These are phyloP conservation scores for Trichosporon inkin DNA, from an alignment of 1,284 basidiomycete species.

Conservation along the genomic window DNA sequence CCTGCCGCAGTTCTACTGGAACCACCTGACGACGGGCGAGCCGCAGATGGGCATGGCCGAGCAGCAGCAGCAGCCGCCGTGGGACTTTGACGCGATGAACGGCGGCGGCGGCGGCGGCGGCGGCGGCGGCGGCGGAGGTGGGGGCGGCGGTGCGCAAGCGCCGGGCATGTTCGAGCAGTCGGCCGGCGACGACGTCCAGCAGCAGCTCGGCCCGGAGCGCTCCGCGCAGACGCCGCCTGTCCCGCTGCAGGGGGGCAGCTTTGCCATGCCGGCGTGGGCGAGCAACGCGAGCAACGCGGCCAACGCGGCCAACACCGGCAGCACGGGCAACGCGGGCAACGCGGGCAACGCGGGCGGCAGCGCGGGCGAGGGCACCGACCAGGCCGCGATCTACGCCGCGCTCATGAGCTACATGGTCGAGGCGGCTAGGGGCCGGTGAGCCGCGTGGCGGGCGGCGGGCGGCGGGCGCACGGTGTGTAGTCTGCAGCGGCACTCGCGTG, in stretches of 20 bases:
- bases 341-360: background rate
- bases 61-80: background rate
- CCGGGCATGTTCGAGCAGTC: too few species aligned
- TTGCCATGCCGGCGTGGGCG: too few species aligned
- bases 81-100: background rate
- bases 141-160: background rate
- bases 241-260: too few species aligned
- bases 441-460: too few species aligned
- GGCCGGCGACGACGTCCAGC: too few species aligned
- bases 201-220: too few species aligned
- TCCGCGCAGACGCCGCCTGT: too few species aligned
- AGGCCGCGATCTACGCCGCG: slow-evolving; percentile 28
- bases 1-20: slow-evolving; percentile 42
- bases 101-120: background rate
- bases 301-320: background rate
- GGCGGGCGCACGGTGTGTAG: background rate
- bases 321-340: background rate
- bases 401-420: slow-evolving; percentile 34
- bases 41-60: background rate
- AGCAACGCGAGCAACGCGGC: too few species aligned
- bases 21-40: slow-evolving; percentile 26
- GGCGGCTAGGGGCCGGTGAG: slow-evolving; percentile 19
- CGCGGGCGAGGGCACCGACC: slow-evolving; percentile 13
- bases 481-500: too few species aligned
- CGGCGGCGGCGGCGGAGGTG: too few species aligned